phyloP scores from a whole-genome alignment of 495 filamentous ascomycete genomes.

The Talaromyces wortmannii region DNA sequence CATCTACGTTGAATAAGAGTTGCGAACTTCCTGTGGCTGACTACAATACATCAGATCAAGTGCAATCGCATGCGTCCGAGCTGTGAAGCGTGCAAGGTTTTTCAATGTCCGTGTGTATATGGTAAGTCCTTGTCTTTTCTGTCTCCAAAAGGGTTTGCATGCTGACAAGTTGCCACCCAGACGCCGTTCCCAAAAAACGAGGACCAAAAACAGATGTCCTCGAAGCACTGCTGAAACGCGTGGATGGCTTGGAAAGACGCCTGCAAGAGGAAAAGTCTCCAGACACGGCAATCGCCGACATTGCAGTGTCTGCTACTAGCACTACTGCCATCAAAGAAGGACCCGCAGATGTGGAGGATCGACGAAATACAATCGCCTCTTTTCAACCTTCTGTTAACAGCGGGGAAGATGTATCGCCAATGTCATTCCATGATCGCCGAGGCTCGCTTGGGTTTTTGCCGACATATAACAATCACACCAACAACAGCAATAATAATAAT shows the following conservation, averaged over 20 bases:
- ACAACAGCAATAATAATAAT: too few relatives aligned
- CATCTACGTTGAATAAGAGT: neutral
- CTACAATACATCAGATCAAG: conserved; percentile 56
- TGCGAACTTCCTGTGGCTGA: neutral
- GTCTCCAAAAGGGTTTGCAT: neutral
- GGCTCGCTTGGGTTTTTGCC: neutral
- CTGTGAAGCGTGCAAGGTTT: conserved; percentile 83
- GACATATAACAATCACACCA: neutral
- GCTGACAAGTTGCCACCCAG: conserved; percentile 29
- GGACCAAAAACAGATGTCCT: conserved; percentile 85
- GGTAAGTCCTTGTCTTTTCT: conserved; percentile 46
- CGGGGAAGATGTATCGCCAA: neutral
- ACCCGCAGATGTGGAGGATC: neutral
- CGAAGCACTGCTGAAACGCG: conserved; percentile 74
- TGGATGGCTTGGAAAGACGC: conserved; percentile 75
- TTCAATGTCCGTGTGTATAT: conserved; percentile 83
- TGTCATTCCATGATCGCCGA: neutral
- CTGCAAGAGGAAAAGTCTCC: conserved; percentile 61
- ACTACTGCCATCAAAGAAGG: too few relatives aligned
- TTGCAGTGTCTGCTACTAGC: conserved; percentile 14
- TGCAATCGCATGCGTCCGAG: conserved; percentile 79
- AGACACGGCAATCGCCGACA: conserved; percentile 30
- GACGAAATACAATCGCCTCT: conserved; percentile 16
- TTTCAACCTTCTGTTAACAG: conserved; percentile 4
- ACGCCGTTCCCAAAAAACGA: conserved; percentile 82